Percentiles rank a stretch among this genome's conserved stretches.
Conservation (phyloP, 306 rosid species). For the Trifolium repens region DNA sequence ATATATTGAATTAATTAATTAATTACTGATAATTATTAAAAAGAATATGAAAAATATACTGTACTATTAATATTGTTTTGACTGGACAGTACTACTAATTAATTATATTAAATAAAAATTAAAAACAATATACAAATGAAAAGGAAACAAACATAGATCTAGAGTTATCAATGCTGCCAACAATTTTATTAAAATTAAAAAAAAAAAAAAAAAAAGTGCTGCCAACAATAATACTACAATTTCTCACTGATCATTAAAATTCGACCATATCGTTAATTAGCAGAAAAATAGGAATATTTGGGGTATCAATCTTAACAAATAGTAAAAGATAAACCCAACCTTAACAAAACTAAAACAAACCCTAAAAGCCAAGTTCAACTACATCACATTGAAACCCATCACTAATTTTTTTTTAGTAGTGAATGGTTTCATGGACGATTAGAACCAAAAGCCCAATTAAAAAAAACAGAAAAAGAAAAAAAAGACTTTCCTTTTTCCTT, state of each 20-base stretch:
- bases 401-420: neutral
- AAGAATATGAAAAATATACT: too few species aligned
- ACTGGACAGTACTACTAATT: too few species aligned
- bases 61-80: too few species aligned
- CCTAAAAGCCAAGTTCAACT: slow-evolving; percentile 30
- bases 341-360: neutral
- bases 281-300: neutral
- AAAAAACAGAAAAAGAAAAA: neutral
- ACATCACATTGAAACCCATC: slow-evolving; percentile 48
- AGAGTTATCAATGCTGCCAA: too few species aligned
- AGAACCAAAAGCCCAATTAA: slow-evolving; percentile 31
- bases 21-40: too few species aligned
- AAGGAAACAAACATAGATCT: neutral
- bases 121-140: neutral
- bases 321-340: slow-evolving; percentile 30
- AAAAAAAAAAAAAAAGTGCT: too few species aligned
- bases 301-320: slow-evolving; percentile 40
- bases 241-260: slow-evolving; percentile 47
- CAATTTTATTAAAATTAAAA: too few species aligned
- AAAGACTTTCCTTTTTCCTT: neutral
- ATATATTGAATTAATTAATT: too few species aligned
- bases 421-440: slow-evolving; percentile 46
- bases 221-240: neutral
- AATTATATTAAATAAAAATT: too few species aligned
- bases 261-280: slow-evolving; percentile 35